Percentiles rank a stretch among this genome's conserved stretches.
phyloP scores from a whole-genome alignment of 768 basidiomycete species.

The Leccinellum luteum region DNA sequence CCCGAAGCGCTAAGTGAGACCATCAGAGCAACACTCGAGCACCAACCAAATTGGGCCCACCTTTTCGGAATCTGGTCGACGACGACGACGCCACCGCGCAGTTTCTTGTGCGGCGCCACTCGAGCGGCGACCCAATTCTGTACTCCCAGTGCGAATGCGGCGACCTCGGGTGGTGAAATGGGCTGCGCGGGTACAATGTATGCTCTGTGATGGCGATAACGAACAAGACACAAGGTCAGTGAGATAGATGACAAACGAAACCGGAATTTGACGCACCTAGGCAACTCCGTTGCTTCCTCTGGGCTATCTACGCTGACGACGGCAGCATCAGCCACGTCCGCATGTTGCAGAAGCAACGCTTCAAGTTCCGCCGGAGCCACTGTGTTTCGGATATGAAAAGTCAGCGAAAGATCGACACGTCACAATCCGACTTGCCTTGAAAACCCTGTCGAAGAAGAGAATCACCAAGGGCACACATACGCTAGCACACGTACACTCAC shows the following conservation, averaged over 20 bases:
- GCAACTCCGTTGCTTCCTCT: conserved; percentile 77
- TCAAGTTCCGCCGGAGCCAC: conserved; percentile 89
- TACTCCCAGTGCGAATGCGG: conserved; percentile 47
- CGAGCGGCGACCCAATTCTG: conserved; percentile 64
- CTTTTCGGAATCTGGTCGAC: conserved; percentile 45
- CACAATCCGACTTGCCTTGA: conserved; percentile 49
- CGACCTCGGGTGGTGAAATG: conserved; percentile 16
- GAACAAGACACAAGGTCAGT: neutral
- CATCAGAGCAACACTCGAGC: neutral
- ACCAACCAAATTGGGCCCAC: conserved; percentile 6
- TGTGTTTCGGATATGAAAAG: conserved; percentile 24
- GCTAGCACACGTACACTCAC: conserved; percentile 15
- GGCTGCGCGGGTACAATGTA: conserved; percentile 44
- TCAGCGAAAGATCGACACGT: neutral
- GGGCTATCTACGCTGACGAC: conserved; percentile 74
- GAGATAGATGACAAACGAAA: neutral
- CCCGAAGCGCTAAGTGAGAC: conserved; percentile 56
- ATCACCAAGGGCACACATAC: neutral
- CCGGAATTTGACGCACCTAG: conserved; percentile 43
- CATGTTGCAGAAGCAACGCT: conserved; percentile 68
- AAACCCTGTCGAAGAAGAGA: conserved; percentile 48
- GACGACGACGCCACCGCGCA: conserved; percentile 71
- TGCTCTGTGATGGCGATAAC: conserved; percentile 13
- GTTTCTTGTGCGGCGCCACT: conserved; percentile 71
- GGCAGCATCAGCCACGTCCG: conserved; percentile 72